Conservation (phyloP, 192 early-diverging fungal species). For the Pilobolus umbonatus region DNA sequence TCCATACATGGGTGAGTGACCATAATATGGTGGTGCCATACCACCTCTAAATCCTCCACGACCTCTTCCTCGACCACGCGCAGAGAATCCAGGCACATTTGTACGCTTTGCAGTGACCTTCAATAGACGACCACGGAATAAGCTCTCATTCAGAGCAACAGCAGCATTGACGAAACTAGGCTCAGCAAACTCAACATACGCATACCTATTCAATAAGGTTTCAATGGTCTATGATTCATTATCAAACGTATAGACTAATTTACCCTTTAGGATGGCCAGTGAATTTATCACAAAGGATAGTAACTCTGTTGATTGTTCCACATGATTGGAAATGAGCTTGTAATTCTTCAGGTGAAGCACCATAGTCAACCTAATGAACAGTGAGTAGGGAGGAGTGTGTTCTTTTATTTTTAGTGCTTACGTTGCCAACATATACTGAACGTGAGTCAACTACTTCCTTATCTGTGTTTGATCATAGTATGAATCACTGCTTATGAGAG, state of each 20-base stretch:
- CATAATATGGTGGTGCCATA: slow-evolving; percentile 25
- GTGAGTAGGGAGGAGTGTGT: neutral
- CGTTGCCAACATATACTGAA: slow-evolving; percentile 95
- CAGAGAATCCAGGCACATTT: slow-evolving; percentile 83
- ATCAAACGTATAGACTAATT: neutral
- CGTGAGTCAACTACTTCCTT: slow-evolving; percentile 76
- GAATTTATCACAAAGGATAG: slow-evolving; percentile 91
- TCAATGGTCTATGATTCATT: neutral
- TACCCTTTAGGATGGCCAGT: slow-evolving; percentile 86
- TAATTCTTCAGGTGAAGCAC: slow-evolving; percentile 88
- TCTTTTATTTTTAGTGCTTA: slow-evolving; percentile 25
- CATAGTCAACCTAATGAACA: slow-evolving; percentile 90
- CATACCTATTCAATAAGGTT: slow-evolving; percentile 49
- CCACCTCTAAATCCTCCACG: slow-evolving; percentile 70
- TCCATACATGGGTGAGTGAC: slow-evolving; percentile 38
- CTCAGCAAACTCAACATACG: slow-evolving; percentile 96
- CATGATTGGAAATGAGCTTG: slow-evolving; percentile 93
- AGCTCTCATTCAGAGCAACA: slow-evolving; percentile 80
- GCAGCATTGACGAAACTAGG: slow-evolving; percentile 74
- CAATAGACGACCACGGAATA: slow-evolving; percentile 83
- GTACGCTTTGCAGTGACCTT: slow-evolving; percentile 86
- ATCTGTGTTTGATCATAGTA: slow-evolving; percentile 27
- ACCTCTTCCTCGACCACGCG: slow-evolving; percentile 71
- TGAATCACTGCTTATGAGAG: neutral
- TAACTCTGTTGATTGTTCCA: slow-evolving; percentile 95